Percentiles rank a stretch among this genome's conserved stretches.
These are phyloP conservation scores for Aotearoamyces nothofagi DNA, from an alignment of 2,329 filamentous ascomycete species.

Conservation along the genomic window DNA sequence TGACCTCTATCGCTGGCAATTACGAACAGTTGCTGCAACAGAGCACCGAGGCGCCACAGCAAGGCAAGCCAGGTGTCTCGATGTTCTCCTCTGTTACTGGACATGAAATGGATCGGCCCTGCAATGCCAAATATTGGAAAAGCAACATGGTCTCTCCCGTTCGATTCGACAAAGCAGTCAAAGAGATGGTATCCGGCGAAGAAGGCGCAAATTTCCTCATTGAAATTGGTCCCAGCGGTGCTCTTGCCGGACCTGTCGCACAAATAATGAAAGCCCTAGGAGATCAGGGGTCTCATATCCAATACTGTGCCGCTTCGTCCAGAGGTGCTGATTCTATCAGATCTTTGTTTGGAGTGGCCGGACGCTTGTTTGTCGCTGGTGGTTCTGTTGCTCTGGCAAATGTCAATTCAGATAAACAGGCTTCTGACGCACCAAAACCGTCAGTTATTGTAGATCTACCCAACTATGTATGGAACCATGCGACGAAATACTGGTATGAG, in stretches of 20 bases:
- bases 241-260: slow-evolving; percentile 17
- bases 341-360: slow-evolving; percentile 22
- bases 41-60: neutral
- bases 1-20: slow-evolving; percentile 11
- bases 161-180: slow-evolving; percentile 23
- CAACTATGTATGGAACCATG: slow-evolving; percentile 8
- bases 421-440: no score
- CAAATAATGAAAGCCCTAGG: slow-evolving; percentile 8
- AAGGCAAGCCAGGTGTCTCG: slow-evolving; percentile 1
- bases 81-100: slow-evolving; percentile 29
- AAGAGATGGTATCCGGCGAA: slow-evolving; percentile 1
- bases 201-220: slow-evolving; percentile 6
- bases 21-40: slow-evolving; percentile 6
- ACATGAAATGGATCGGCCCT: slow-evolving; percentile 7
- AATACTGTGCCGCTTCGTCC: slow-evolving; percentile 23
- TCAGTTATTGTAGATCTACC: slow-evolving; percentile 7
- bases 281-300: slow-evolving; percentile 20
- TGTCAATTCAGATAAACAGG: slow-evolving; percentile 1
- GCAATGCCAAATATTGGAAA: slow-evolving; percentile 27
- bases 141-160: slow-evolving; percentile 29
- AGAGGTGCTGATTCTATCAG: slow-evolving; percentile 33
- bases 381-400: neutral
- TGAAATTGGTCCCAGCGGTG: slow-evolving; percentile 20
- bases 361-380: slow-evolving; percentile 24
- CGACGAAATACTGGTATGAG: slow-evolving; percentile 3